Evolutionary conservation across 306 rosid species (phyloP).

Genomic region (Vicia sativa): DNA sequence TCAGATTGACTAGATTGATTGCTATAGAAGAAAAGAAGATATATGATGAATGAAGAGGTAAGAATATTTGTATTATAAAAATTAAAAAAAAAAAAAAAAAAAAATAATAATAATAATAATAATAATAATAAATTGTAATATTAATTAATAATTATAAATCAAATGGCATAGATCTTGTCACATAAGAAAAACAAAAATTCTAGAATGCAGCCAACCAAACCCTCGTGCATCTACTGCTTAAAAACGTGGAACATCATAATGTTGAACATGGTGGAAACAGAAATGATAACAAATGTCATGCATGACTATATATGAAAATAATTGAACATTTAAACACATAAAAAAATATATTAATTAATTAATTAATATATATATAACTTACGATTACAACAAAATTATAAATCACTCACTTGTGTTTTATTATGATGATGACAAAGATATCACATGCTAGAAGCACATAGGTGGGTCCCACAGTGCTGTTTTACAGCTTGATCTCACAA

Average conservation of each 20-base stretch:
- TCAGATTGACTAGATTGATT: conserved; percentile 23
- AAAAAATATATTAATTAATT: not conserved
- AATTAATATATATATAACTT: not conserved
- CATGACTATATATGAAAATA: not conserved
- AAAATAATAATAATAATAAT: too few relatives aligned
- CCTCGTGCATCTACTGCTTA: conserved; percentile 12
- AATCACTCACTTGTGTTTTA: not conserved
- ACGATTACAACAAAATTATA: not conserved
- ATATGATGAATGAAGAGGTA: conserved; percentile 2
- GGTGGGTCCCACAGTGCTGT: conserved; percentile 43
- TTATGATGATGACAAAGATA: not conserved
- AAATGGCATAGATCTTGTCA: conserved; percentile 7
- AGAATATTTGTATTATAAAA: too few relatives aligned
- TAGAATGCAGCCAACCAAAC: not conserved
- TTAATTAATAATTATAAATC: not conserved
- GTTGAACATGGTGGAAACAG: conserved; percentile 3
- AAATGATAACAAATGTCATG: conserved; percentile 14
- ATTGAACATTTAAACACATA: not conserved
- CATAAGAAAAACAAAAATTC: too few relatives aligned
- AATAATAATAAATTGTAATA: too few relatives aligned
- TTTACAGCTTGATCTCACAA: conserved; percentile 40
- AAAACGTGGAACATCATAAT: conserved; percentile 17
- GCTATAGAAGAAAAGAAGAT: conserved; percentile 26
- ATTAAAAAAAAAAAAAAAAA: too few relatives aligned
- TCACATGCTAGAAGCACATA: conserved; percentile 4